A percentile compares a stretch with the other conserved stretches of the same genome.
phyloP scores from a whole-genome alignment of 148 eudicot genomes.

The Persicaria maculosa region DNA sequence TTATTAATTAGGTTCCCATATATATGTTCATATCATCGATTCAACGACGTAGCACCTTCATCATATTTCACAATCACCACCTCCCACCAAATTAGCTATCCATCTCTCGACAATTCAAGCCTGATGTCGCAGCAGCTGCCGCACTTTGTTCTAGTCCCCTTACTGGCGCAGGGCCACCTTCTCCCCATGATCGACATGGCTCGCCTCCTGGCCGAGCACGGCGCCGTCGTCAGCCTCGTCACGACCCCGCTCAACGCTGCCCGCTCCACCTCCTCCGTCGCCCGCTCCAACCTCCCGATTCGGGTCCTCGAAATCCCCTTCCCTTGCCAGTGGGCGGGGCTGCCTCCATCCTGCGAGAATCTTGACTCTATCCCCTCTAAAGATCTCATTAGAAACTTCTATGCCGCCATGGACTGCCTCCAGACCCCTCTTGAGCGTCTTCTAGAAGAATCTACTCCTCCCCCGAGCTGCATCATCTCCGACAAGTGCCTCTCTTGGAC shows the following conservation, averaged over 20 bases:
- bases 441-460: slow-evolving; percentile 19
- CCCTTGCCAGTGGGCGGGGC: slow-evolving; percentile 32
- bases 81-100: not conserved
- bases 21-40: not conserved
- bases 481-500: slow-evolving; percentile 49
- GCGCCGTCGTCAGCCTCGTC: slow-evolving; percentile 31
- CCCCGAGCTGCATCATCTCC: slow-evolving; percentile 39
- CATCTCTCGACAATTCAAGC: not conserved
- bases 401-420: slow-evolving; percentile 24
- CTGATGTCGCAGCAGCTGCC: not conserved
- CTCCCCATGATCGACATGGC: slow-evolving; percentile 65
- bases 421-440: slow-evolving; percentile 25
- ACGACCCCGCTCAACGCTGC: slow-evolving; percentile 39
- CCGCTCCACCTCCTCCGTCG: slow-evolving; percentile 16
- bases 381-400: slow-evolving; percentile 24
- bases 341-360: slow-evolving; percentile 49
- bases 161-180: slow-evolving; percentile 48
- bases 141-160: slow-evolving; percentile 42
- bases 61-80: too few species aligned
- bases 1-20: not conserved
- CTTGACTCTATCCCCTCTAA: slow-evolving; percentile 37
- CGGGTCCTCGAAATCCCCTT: slow-evolving; percentile 26
- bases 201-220: slow-evolving; percentile 24
- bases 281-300: slow-evolving; percentile 19
- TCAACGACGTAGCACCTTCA: not conserved